Percentiles rank a stretch among this genome's conserved stretches.
Conservation (phyloP, 805 yeast genomes). For the Schizosaccharomyces lindneri region DNA sequence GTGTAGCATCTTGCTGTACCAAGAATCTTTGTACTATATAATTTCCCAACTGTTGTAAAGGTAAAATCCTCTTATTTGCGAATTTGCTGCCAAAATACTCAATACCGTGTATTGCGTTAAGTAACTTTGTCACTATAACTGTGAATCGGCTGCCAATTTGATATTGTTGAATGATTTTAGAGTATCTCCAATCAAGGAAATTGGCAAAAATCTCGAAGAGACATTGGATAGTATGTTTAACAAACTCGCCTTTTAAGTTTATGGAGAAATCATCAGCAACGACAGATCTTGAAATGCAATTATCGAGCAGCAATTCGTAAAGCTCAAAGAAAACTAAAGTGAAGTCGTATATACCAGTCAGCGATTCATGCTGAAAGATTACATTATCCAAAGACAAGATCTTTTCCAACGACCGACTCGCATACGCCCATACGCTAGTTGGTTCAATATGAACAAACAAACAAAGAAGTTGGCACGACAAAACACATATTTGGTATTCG, state of each 20-base stretch:
- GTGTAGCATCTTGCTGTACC: neutral
- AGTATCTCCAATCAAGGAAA: neutral
- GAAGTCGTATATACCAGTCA: neutral
- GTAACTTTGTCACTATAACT: neutral
- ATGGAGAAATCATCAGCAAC: neutral
- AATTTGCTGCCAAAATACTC: neutral
- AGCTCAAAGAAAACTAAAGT: neutral
- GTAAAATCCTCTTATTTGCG: neutral
- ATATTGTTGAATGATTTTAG: neutral
- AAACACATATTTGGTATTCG: neutral
- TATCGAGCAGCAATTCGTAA: neutral
- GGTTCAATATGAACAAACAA: slow-evolving; percentile 19
- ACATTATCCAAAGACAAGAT: neutral
- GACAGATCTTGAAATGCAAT: neutral
- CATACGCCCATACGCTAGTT: neutral
- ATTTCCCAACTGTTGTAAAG: neutral
- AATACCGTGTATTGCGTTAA: neutral
- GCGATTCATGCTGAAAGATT: neutral
- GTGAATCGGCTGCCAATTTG: neutral
- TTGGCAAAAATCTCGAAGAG: neutral
- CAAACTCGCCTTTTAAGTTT: neutral
- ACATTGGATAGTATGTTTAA: neutral
- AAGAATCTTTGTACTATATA: neutral
- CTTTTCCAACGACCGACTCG: neutral
- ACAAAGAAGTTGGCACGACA: slow-evolving; percentile 22